phyloP scores from a whole-genome alignment of 2,329 filamentous ascomycete species.

The Phialophora verrucosa region DNA sequence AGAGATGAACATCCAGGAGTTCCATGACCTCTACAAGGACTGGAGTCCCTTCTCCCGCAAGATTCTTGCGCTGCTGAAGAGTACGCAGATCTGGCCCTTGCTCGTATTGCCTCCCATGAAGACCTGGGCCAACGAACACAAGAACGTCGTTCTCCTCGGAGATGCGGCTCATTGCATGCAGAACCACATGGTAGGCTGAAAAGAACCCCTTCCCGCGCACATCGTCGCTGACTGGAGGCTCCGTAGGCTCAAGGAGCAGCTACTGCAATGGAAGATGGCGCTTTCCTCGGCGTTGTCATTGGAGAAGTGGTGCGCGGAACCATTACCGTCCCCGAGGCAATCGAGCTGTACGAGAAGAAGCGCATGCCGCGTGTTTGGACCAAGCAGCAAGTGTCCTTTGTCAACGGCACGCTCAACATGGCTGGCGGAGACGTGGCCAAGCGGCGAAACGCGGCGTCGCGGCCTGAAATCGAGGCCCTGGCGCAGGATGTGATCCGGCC shows the following conservation, averaged over 20 bases:
- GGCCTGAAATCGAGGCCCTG: conserved; percentile 25
- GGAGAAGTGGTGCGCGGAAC: conserved; percentile 45
- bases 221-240: neutral
- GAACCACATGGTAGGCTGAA: conserved; percentile 46
- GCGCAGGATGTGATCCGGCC: conserved; percentile 25
- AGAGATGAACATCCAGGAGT: conserved; percentile 31
- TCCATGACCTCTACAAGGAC: conserved; percentile 30
- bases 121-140: conserved; percentile 50
- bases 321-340: conserved; percentile 45
- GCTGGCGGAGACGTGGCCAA: conserved; percentile 22
- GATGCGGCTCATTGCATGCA: conserved; percentile 48
- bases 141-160: conserved; percentile 54
- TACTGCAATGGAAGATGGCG: conserved; percentile 54
- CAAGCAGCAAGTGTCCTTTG: conserved; percentile 50
- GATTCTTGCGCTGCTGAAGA: conserved; percentile 42
- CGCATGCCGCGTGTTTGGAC: conserved; percentile 51
- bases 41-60: conserved; percentile 31
- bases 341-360: conserved; percentile 49
- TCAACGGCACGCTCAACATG: conserved; percentile 33
- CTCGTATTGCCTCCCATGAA: conserved; percentile 51
- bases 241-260: conserved; percentile 50
- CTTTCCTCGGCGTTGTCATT: conserved; percentile 49
- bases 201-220: neutral
- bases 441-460: conserved; percentile 24
- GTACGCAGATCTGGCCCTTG: conserved; percentile 52